Evolutionary conservation across 352 stramenopile genomes (phyloP).

Genomic region (Nothophytophthora sp.): DNA sequence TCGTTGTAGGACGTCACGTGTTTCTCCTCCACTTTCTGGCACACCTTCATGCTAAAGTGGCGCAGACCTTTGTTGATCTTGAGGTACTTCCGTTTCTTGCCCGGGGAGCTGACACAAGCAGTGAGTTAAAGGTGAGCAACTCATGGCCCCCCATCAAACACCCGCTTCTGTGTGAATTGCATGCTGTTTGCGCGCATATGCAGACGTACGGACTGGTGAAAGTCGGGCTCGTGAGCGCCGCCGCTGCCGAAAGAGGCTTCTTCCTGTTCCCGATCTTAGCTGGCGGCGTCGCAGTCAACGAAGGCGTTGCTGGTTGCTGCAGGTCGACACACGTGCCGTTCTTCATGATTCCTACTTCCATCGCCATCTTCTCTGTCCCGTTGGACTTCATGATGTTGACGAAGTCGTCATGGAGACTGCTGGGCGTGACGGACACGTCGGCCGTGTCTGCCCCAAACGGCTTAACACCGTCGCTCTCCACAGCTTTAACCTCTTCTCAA

Average conservation of each 20-base stretch:
- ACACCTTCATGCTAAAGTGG: slow-evolving; percentile 97
- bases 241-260: slow-evolving; percentile 7
- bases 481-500: slow-evolving; percentile 15
- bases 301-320: slow-evolving; percentile 26
- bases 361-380: slow-evolving; percentile 84
- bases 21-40: slow-evolving; percentile 97
- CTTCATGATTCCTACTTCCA: slow-evolving; percentile 72
- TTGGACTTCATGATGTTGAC: slow-evolving; percentile 87
- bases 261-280: slow-evolving; percentile 10
- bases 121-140: slow-evolving; percentile 2
- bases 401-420: slow-evolving; percentile 87
- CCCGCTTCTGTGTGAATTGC: not conserved
- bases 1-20: slow-evolving; percentile 96
- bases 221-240: slow-evolving; percentile 34
- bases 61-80: slow-evolving; percentile 93
- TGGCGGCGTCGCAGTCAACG: slow-evolving; percentile 6
- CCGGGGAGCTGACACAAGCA: slow-evolving; percentile 34
- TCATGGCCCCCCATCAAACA: not conserved
- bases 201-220: slow-evolving; percentile 65
- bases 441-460: slow-evolving; percentile 44
- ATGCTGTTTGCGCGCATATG: not conserved
- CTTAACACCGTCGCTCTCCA: slow-evolving; percentile 9
- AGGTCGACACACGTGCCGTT: slow-evolving; percentile 68
- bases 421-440: slow-evolving; percentile 47
- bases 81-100: slow-evolving; percentile 78